Conservation (phyloP, 1,139 yeast genomes). For the Zygoascus sp. region DNA sequence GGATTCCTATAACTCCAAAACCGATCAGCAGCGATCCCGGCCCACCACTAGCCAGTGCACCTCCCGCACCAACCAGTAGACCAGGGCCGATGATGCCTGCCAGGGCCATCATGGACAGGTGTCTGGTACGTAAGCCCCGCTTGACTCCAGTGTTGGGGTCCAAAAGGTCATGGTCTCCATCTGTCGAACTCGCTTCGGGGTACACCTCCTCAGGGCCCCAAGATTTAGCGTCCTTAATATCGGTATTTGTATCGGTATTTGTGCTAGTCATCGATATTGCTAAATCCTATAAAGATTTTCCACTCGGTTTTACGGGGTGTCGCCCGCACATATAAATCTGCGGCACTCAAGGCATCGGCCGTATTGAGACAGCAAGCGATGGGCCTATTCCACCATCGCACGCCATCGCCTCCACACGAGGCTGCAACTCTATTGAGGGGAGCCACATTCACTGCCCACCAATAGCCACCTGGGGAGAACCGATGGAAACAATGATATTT, state of each 20-base stretch:
- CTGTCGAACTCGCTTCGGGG: background rate
- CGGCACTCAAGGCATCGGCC: background rate
- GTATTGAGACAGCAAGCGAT: background rate
- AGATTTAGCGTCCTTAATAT: background rate
- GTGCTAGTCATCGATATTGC: background rate
- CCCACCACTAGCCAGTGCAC: constrained; percentile 56
- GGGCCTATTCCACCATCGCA: background rate
- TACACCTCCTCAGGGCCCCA: background rate
- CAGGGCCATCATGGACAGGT: constrained; percentile 55
- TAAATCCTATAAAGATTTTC: background rate
- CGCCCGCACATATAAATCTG: background rate
- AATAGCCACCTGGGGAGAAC: background rate
- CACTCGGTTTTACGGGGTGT: background rate
- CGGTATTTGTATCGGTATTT: background rate
- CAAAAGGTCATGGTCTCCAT: constrained; percentile 14
- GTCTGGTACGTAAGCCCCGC: constrained; percentile 48
- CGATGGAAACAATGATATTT: background rate
- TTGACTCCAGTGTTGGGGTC: constrained; percentile 42
- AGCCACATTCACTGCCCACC: background rate
- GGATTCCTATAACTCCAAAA: constrained; percentile 53
- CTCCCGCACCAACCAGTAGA: constrained; percentile 58
- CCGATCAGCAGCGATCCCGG: constrained; percentile 59
- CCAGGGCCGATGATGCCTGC: constrained; percentile 73
- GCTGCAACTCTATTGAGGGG: too few species aligned
- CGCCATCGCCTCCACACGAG: background rate